Conservation (phyloP, 495 filamentous ascomycete genomes). For the Aspergillus diversus region DNA sequence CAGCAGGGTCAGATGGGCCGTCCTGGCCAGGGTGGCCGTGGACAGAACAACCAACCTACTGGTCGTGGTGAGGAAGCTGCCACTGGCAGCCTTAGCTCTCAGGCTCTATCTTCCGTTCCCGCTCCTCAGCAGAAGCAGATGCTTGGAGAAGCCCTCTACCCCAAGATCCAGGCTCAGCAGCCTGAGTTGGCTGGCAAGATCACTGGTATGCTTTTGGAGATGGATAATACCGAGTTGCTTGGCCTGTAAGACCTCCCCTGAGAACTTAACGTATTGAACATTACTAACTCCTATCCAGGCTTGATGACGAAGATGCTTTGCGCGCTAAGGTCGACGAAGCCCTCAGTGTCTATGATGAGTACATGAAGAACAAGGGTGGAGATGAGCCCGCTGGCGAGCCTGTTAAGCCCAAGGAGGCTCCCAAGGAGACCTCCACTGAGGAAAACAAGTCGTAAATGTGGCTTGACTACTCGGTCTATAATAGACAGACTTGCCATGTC, state of each 20-base stretch:
- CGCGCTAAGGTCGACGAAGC: slow-evolving; percentile 96
- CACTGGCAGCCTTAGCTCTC: slow-evolving; percentile 39
- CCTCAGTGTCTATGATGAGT: slow-evolving; percentile 95
- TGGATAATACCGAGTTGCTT: slow-evolving; percentile 93
- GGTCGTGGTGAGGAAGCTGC: slow-evolving; percentile 36
- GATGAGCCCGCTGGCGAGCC: slow-evolving; percentile 41
- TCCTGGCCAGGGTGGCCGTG: slow-evolving; percentile 44
- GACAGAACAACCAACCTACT: slow-evolving; percentile 43
- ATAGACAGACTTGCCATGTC: slow-evolving; percentile 23
- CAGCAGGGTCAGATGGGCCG: slow-evolving; percentile 54
- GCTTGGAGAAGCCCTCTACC: slow-evolving; percentile 95
- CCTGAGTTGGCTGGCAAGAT: slow-evolving; percentile 98
- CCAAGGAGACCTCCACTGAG: slow-evolving; percentile 46
- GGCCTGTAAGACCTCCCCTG: slow-evolving; percentile 76
- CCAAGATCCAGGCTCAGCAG: slow-evolving; percentile 93
- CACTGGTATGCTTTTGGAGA: slow-evolving; percentile 98
- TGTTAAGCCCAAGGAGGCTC: slow-evolving; percentile 48
- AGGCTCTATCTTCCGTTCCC: slow-evolving; percentile 57
- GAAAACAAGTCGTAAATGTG: slow-evolving; percentile 52
- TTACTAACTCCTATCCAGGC: slow-evolving; percentile 55
- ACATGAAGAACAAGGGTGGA: slow-evolving; percentile 79
- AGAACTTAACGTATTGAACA: slow-evolving; percentile 5
- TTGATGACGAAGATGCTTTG: slow-evolving; percentile 87
- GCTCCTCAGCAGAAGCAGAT: slow-evolving; percentile 91
- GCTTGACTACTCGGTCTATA: slow-evolving; percentile 27